These are phyloP conservation scores for Ceratocystis cubensis DNA, from an alignment of 2,329 filamentous ascomycete species.

Conservation along the genomic window DNA sequence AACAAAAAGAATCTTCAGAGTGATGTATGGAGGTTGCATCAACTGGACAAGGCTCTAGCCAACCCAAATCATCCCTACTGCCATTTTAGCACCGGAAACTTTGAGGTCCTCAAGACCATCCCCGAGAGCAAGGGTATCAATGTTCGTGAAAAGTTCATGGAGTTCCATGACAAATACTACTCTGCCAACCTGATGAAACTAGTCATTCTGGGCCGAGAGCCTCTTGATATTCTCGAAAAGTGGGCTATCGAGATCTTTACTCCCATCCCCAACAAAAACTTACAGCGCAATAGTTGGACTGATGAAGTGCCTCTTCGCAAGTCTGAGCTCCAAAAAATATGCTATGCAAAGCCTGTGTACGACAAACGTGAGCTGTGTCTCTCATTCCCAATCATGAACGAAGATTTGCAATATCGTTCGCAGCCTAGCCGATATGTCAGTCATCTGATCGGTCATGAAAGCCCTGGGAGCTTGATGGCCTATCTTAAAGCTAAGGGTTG, in stretches of 20 bases:
- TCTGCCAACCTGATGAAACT: conserved; percentile 92
- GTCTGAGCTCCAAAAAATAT: conserved; percentile 49
- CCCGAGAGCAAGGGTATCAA: conserved; percentile 70
- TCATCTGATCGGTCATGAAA: conserved; percentile 84
- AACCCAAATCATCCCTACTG: conserved; percentile 80
- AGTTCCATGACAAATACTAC: conserved; percentile 80
- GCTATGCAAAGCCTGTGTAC: conserved; percentile 86
- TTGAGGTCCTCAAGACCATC: conserved; percentile 70
- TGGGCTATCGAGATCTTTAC: conserved; percentile 82
- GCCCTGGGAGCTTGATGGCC: conserved; percentile 80
- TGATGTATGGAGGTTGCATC: conserved; percentile 75
- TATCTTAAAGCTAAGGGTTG: conserved; percentile 84
- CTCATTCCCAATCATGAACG: conserved; percentile 73
- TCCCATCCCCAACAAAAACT: conserved; percentile 66
- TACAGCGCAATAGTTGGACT: conserved; percentile 48
- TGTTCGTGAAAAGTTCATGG: conserved; percentile 81
- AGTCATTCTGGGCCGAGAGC: conserved; percentile 70
- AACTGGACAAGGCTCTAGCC: conserved; percentile 77
- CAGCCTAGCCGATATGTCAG: conserved; percentile 78
- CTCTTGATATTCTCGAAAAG: conserved; percentile 65
- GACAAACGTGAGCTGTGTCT: conserved; percentile 69
- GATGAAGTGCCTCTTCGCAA: conserved; percentile 38
- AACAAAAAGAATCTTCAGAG: conserved; percentile 96
- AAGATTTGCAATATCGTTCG: conserved; percentile 64
- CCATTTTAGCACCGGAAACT: conserved; percentile 83